Evolutionary conservation across 2,329 filamentous ascomycete species (phyloP), one percentile per base, ranked within the genome.

Genomic region (Sclerotinia glacialis): DNA sequence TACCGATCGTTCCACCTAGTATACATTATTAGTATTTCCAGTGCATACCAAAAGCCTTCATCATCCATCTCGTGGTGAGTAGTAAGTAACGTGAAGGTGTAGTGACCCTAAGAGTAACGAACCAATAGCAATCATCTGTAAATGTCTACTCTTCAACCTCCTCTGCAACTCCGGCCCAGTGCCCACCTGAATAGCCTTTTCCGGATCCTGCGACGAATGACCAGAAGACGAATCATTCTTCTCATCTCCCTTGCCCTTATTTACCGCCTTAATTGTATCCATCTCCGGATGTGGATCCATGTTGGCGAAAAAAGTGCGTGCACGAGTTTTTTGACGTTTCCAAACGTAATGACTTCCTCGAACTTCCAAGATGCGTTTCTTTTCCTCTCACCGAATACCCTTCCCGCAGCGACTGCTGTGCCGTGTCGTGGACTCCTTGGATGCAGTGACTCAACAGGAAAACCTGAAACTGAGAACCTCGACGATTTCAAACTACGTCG

Each of bases 111-210:
- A 50, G 55, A 3, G 18, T 28, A 28, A 66, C 64, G 37, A 52
- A 66, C 81, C 81, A 68, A 86, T 84, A 59, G 86, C 87, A 72
- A 89, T 87, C 86, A 89, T 89, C 78, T 89, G 86, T 40, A 89
- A 82, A 77, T 89, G 87, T 44, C 86, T 82, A 42, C 83, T 78
- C 40, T 85, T 86, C 14, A 88, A 79, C 66, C 70, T 72, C 63
- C 74, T 74, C 55, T 66, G 64, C 26, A 66, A 12, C 26, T 66
- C 64, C 18, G 64, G 64, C 18, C 64, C 64, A 42, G 37, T 60
- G 16, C 64, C 64, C n/a, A 65, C 64, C 54, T 61, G 54, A 3
- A 65, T 44, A 34, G 16, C 42, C 54, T 34, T 65, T n/a, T 65
- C 64, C 23, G 47, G 44, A 65, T 65, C 64, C 34, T 65, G 54